Evolutionary conservation across 2,329 filamentous ascomycete species (phyloP).

Genomic region (Westerdykella aurantiaca): DNA sequence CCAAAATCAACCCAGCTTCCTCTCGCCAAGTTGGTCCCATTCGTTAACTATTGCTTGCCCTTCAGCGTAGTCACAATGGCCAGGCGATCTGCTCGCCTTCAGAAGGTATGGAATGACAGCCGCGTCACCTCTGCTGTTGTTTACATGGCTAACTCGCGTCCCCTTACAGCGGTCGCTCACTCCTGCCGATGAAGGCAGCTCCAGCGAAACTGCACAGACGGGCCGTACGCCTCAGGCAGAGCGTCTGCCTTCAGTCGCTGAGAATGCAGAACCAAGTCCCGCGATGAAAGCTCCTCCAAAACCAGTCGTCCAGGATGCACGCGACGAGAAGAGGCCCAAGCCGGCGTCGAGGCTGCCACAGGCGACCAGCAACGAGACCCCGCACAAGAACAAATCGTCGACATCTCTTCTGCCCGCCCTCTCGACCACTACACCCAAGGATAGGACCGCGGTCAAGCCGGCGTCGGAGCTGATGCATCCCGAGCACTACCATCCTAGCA

Average conservation of each 20-base stretch:
- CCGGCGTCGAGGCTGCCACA: conserved; percentile 23
- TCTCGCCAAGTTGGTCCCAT: conserved; percentile 3
- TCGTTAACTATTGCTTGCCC: conserved; percentile 1
- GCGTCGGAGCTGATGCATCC: conserved; percentile 85
- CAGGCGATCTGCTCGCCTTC: conserved; percentile 33
- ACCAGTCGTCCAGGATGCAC: conserved; percentile 2
- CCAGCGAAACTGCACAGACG: conserved; percentile 25
- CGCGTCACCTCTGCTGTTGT: conserved; percentile 13
- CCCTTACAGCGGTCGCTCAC: conserved; percentile 23
- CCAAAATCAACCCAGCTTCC: background rate
- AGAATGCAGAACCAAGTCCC: conserved; percentile 8
- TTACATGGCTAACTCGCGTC: conserved; percentile 22
- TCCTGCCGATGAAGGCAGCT: conserved; percentile 13
- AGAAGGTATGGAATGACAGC: conserved; percentile 25
- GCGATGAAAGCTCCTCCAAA: conserved; percentile 21
- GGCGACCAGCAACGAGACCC: conserved; percentile 5
- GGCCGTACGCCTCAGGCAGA: conserved; percentile 9
- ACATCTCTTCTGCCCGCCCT: conserved; percentile 15
- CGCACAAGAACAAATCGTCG: conserved; percentile 19
- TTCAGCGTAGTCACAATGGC: conserved; percentile 24
- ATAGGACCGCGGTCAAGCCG: conserved; percentile 62
- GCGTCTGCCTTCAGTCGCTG: conserved; percentile 14
- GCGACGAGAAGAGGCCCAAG: conserved; percentile 7
- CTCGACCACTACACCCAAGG: conserved; percentile 48
- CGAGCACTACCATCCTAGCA: conserved; percentile 68